Evolutionary conservation across 352 stramenopile species (phyloP), one percentile per base, ranked within the genome.

Genomic region (Phytophthora pini): DNA sequence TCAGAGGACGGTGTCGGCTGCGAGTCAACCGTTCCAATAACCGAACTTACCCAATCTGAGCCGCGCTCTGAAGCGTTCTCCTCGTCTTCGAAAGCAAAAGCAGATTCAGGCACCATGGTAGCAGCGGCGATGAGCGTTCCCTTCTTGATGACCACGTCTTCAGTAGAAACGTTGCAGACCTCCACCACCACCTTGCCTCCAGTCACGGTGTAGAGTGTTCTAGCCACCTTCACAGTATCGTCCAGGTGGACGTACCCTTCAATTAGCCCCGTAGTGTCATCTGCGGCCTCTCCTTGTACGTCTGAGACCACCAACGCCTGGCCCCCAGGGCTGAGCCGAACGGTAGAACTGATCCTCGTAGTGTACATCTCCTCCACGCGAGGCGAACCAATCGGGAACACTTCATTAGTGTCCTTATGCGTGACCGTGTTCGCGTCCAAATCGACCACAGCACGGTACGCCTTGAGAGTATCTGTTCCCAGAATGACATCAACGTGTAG

Each of bases 391-490:
- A 17, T 17, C 9, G 26, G 11, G 11, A 65, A 52, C 26, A 56
- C 39, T 15, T 65, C 57, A 5, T 22, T 20, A 12, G 48, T 53
- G 2, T 9, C 43, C 29, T 65, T 65, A 10, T 58, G 5, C 1
- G 20, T 58, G 11, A 58, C 3, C 0, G 12, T 34, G 13, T 15
- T 26, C 3, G 51, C 40, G 2, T 58, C 57, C 8, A 65, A 4
- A 15, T 65, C 47, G 7, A 65, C 46, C 1, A 65, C 47, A 2
- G 57, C 47, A 1, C 48, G 12, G 31, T 36, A 58, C 7, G 47
- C 47, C 29, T 46, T 52, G 2, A 57, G 39, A 17, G 17, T 17
- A 17, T 17, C 17, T 17, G 17, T 17, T 17, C 17, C 17, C 17
- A 17, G 17, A 17, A 53, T 65, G 1, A 32, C 27, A 17, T 65